Percentiles rank a stretch among this genome's conserved stretches.
Evolutionary conservation across 371 early-diverging fungal species (phyloP).

Genomic region (Cokeromyces recurvatus): DNA sequence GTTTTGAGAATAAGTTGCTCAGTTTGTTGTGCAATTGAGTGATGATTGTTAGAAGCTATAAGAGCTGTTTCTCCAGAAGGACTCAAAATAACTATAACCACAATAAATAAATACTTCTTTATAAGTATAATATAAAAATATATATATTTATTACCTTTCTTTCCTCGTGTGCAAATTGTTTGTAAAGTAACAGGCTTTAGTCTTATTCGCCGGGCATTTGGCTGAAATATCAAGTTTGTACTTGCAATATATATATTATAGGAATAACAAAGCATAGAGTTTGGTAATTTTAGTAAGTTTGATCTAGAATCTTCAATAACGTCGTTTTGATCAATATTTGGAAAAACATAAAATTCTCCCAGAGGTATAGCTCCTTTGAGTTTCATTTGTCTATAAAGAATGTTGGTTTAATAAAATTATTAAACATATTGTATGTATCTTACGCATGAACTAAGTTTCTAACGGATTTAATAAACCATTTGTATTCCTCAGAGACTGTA

Average conservation of each 20-base stretch:
- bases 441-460: constrained; percentile 37
- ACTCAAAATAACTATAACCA: constrained; percentile 23
- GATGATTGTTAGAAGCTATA: constrained; percentile 9
- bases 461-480: constrained; percentile 31
- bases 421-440: too few species aligned
- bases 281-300: background rate
- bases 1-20: constrained; percentile 21
- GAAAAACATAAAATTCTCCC: constrained; percentile 40
- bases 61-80: constrained; percentile 31
- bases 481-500: constrained; percentile 34
- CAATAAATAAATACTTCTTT: background rate
- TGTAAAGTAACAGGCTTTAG: constrained; percentile 15
- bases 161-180: constrained; percentile 18
- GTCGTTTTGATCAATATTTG: constrained; percentile 7
- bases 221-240: constrained; percentile 39
- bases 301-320: constrained; percentile 1
- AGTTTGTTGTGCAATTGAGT: constrained; percentile 14
- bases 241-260: constrained; percentile 37
- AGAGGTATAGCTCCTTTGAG: constrained; percentile 30
- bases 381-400: constrained; percentile 28
- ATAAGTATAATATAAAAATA: too few species aligned
- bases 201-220: constrained; percentile 30
- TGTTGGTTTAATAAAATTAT: too few species aligned
- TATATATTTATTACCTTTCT: constrained; percentile 27
- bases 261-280: constrained; percentile 22